Conservation (phyloP, 2,329 filamentous ascomycete species). For the Rutstroemia sydowiana region DNA sequence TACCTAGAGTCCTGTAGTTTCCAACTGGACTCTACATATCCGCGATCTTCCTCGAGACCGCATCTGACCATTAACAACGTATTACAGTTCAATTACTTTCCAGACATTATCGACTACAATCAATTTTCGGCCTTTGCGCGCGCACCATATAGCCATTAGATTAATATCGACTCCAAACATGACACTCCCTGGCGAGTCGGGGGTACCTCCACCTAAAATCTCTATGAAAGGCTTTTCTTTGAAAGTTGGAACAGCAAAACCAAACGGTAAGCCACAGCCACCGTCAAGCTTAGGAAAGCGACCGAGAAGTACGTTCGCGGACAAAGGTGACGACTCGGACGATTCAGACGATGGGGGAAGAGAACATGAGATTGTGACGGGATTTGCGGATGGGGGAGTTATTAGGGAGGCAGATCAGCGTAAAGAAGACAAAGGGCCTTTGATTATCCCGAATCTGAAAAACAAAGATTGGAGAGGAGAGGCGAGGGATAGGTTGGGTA, state of each 20-base stretch:
- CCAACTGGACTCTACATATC: too few relatives aligned
- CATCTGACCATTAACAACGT: too few relatives aligned
- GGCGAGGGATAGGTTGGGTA: conserved; percentile 31
- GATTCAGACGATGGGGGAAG: conserved; percentile 39
- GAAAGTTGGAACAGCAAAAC: conserved; percentile 21
- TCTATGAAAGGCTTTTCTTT: conserved; percentile 35
- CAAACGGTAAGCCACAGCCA: conserved; percentile 23
- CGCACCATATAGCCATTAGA: not conserved
- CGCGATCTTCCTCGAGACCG: too few relatives aligned
- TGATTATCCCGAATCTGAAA: conserved; percentile 50
- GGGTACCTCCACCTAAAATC: conserved; percentile 22
- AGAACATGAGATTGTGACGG: conserved; percentile 42
- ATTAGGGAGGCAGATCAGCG: conserved; percentile 28
- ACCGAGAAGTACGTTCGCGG: conserved; percentile 37
- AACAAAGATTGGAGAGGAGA: conserved; percentile 60
- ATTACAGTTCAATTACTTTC: not conserved
- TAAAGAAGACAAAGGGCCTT: conserved; percentile 28
- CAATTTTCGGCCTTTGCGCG: too few relatives aligned
- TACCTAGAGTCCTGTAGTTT: too few relatives aligned
- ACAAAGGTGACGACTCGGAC: conserved; percentile 52
- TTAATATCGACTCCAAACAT: conserved; percentile 13
- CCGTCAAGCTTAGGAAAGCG: conserved; percentile 34
- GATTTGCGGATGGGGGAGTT: conserved; percentile 43
- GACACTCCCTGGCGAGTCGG: conserved; percentile 22
- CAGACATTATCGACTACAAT: not conserved